phyloP scores from a whole-genome alignment of 169 alveolate species.

The Cryptosporidium canis region DNA sequence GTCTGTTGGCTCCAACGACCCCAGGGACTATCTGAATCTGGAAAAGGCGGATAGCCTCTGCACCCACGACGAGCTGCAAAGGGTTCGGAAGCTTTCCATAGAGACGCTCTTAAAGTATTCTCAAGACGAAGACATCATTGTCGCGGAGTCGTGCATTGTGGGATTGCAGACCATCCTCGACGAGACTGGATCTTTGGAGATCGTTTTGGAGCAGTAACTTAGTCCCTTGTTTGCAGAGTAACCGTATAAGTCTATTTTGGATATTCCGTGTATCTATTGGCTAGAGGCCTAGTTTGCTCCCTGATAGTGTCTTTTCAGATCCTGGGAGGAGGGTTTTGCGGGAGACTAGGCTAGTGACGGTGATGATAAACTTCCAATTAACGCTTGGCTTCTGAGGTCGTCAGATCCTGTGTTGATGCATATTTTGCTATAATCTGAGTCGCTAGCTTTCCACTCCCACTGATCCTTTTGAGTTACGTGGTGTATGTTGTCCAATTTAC shows the following conservation, averaged over 20 bases:
- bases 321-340: too few relatives aligned
- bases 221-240: too few relatives aligned
- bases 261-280: too few relatives aligned
- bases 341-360: background rate
- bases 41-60: background rate
- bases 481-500: constrained; percentile 8
- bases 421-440: constrained; percentile 47
- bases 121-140: constrained; percentile 74
- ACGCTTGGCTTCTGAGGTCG: constrained; percentile 69
- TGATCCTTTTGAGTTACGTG: background rate
- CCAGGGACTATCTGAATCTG: constrained; percentile 6
- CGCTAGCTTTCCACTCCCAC: background rate
- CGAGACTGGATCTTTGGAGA: constrained; percentile 69
- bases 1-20: constrained; percentile 82
- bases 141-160: constrained; percentile 80
- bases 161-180: constrained; percentile 80
- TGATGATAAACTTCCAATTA: constrained; percentile 67
- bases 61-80: background rate
- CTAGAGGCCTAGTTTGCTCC: too few relatives aligned
- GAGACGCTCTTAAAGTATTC: constrained; percentile 74
- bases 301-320: too few relatives aligned
- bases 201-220: background rate
- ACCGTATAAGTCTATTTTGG: too few relatives aligned
- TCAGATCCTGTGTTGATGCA: constrained; percentile 24
- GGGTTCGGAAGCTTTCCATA: constrained; percentile 45